Percentiles rank a stretch among this genome's conserved stretches.
Conservation (phyloP, 306 rosid genomes). For the peach (Prunus persica) region Prunus_persica_NCBIv2 NC_034013.1:2800001-2800500, state of each 20-base stretch:
- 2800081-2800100: too few species aligned
- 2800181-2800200: slow-evolving; percentile 29
- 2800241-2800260: background rate
- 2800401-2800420: slow-evolving; percentile 33
- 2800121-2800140: background rate
- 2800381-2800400: background rate
- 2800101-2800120: too few species aligned
- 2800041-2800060: too few species aligned
- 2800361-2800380: background rate
- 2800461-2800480: slow-evolving; percentile 53
- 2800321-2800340: slow-evolving; percentile 6
- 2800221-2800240: slow-evolving; percentile 6
- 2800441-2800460: slow-evolving; percentile 58
- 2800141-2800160: slow-evolving; percentile 20
- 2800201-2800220: slow-evolving; percentile 35
- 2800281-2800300: slow-evolving; percentile 5
- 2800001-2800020: too few species aligned
- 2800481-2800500: slow-evolving; percentile 33
- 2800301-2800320: slow-evolving; percentile 1
- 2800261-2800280: background rate
- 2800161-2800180: slow-evolving; percentile 27
- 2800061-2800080: too few species aligned
- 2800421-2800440: slow-evolving; percentile 28
- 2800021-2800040: too few species aligned
- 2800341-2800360: background rate